Evolutionary conservation across 192 early-diverging fungal species (phyloP).

Genomic region (Coemansia sp.): DNA sequence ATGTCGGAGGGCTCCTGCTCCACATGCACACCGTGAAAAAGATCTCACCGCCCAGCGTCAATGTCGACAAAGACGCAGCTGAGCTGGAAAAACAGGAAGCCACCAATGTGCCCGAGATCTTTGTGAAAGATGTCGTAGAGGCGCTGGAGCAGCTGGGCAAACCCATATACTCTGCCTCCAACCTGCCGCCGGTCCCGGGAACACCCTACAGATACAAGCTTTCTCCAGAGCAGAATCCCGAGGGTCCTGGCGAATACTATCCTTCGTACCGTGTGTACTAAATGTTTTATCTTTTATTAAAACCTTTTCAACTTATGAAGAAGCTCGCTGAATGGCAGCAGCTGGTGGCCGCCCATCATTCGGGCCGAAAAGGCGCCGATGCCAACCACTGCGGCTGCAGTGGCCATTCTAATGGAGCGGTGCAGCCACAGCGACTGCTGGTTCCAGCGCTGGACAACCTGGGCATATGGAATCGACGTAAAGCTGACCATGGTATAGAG

Average conservation of each 20-base stretch:
- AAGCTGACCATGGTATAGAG: constrained; percentile 98
- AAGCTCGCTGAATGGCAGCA: constrained; percentile 8
- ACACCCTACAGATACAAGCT: constrained; percentile 51
- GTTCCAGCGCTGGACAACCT: constrained; percentile 53
- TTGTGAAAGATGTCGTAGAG: constrained; percentile 49
- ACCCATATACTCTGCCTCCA: constrained; percentile 55
- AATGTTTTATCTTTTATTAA: neutral
- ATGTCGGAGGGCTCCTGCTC: constrained; percentile 66
- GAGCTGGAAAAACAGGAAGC: constrained; percentile 1
- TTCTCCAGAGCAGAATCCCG: constrained; percentile 39
- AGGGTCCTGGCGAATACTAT: constrained; percentile 53
- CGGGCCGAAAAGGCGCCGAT: constrained; percentile 12
- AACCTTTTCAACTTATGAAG: neutral
- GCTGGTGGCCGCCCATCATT: constrained; percentile 12
- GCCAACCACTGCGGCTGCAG: constrained; percentile 8
- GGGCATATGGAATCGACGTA: constrained; percentile 80
- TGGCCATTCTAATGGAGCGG: constrained; percentile 12
- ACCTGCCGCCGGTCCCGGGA: constrained; percentile 60
- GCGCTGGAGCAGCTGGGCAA: constrained; percentile 50
- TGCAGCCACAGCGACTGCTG: constrained; percentile 41
- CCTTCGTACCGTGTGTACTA: constrained; percentile 53
- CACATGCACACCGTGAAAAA: constrained; percentile 16
- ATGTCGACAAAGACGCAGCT: neutral
- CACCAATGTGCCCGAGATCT: constrained; percentile 15
- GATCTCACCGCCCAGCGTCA: constrained; percentile 11